Base-by-base conservation (phyloP, 1,139 yeast species). In the Nadsonia commutata region DNA sequence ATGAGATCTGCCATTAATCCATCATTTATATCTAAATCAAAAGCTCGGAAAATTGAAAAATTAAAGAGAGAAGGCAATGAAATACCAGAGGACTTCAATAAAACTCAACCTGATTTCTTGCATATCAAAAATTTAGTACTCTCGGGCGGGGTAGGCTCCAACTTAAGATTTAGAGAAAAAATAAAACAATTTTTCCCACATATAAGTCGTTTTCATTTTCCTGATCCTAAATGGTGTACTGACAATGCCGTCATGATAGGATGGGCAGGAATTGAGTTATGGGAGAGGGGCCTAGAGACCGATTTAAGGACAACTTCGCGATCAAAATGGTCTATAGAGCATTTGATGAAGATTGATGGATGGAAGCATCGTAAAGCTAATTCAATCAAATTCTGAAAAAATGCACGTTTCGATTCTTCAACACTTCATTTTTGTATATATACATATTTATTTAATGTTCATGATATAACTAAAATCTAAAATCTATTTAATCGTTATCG, bases 191-290 rank as follows among this genome's bases (percentile, higher is more conserved):
- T 67, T 18, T 55, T 79, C 21, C 48, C 48, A 2, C 18, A 42
- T 16, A 41, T 45, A 19, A 36, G 18, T 7, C 9, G 16, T 4
- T 27, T 27, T 48, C 75, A 74, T 53, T 86, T 79, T 53, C 95
- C 96, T 0, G 78, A 74, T 22, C 66, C 78, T 6, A 64, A 70
- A 5, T 66, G 88, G 50, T 93, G 98, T 56, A 85, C 96, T 0
- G 98, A 90, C 56, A 93, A 90, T 60, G 95, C 97, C 0, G 74
- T 86, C 2, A 90, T 90, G 99, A 90, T 90, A 44, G 98, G 96
- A 0, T 83, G 94, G 76, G 95, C 97, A 0, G 98, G 96, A 0
- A 82, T 88, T 11, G 95, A 88, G 56, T 65, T 86, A 16, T 80
- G 67, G 56, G 95, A 86, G 56, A 56, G 59, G 11, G 65, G 67